These are phyloP conservation scores for Volvox africanus DNA, from an alignment of 139 green algal species.

Conservation along the genomic window DNA sequence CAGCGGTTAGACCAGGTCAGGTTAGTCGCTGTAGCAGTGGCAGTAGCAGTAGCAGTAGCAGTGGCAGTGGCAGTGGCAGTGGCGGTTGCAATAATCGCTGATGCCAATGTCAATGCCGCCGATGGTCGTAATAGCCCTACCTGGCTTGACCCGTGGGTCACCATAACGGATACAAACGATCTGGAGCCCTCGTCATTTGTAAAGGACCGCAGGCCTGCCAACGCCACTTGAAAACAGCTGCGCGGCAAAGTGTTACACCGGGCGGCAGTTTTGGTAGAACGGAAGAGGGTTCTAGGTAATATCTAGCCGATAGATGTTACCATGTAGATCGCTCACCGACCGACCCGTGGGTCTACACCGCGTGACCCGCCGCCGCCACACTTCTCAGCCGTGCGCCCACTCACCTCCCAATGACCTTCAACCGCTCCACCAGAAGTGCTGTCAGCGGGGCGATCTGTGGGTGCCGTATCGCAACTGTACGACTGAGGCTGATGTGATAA, in stretches of 20 bases:
- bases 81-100: not conserved
- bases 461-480: slow-evolving; percentile 5
- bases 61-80: not conserved
- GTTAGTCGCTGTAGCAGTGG: not conserved
- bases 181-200: slow-evolving; percentile 30
- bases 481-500: slow-evolving; percentile 46
- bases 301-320: too few relatives aligned
- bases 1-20: too few relatives aligned
- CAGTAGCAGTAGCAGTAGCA: not conserved
- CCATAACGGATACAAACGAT: slow-evolving; percentile 35
- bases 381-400: not conserved
- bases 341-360: too few relatives aligned
- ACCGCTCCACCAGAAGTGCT: not conserved
- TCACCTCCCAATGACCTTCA: not conserved
- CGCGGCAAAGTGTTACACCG: not conserved
- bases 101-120: not conserved
- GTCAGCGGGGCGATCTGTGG: slow-evolving; percentile 38
- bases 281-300: not conserved
- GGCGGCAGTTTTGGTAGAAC: not conserved
- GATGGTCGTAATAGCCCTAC: not conserved
- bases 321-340: too few relatives aligned
- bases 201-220: slow-evolving; percentile 24
- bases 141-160: not conserved
- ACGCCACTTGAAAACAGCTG: slow-evolving; percentile 5
- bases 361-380: not conserved